phyloP scores from a whole-genome alignment of 305 asterid genomes.

The Rubia peregrina region DNA sequence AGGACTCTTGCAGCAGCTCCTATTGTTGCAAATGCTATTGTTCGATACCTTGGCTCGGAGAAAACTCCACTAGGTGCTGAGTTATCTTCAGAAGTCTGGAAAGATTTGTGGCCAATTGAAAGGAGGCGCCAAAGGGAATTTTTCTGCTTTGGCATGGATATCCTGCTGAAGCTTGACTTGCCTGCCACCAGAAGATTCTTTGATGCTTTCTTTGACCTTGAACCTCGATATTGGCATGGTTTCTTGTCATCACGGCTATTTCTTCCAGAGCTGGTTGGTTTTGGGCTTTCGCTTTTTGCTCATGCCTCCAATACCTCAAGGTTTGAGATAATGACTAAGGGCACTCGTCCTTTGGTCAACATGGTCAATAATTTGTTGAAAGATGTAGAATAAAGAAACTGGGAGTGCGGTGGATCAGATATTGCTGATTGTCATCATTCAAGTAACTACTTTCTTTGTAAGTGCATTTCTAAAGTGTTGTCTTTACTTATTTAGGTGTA shows the following conservation, averaged over 20 bases:
- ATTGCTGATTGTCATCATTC: constrained; percentile 11
- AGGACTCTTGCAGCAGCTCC: constrained; percentile 96
- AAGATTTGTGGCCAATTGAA: constrained; percentile 89
- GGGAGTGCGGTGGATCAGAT: constrained; percentile 13
- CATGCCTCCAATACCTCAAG: constrained; percentile 74
- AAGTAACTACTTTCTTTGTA: constrained; percentile 10
- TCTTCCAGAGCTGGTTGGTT: constrained; percentile 70
- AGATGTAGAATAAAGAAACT: constrained; percentile 49
- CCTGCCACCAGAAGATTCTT: constrained; percentile 81
- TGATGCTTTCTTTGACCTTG: constrained; percentile 76
- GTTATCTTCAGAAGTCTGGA: constrained; percentile 74
- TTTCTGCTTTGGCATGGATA: constrained; percentile 95
- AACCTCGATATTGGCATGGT: constrained; percentile 96
- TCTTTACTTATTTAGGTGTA: background rate
- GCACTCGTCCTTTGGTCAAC: constrained; percentile 69
- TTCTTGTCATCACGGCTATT: constrained; percentile 85
- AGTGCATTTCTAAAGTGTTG: background rate
- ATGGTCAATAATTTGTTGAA: constrained; percentile 69
- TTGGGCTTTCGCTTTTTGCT: constrained; percentile 70
- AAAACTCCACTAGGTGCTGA: constrained; percentile 38
- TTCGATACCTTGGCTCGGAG: constrained; percentile 53
- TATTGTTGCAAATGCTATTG: constrained; percentile 73
- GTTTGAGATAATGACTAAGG: constrained; percentile 87
- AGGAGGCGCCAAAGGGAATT: constrained; percentile 96
- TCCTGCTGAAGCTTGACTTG: constrained; percentile 80